These are phyloP conservation scores for Ormosia semicastrata DNA, from an alignment of 306 rosid genomes.

Conservation along the genomic window DNA sequence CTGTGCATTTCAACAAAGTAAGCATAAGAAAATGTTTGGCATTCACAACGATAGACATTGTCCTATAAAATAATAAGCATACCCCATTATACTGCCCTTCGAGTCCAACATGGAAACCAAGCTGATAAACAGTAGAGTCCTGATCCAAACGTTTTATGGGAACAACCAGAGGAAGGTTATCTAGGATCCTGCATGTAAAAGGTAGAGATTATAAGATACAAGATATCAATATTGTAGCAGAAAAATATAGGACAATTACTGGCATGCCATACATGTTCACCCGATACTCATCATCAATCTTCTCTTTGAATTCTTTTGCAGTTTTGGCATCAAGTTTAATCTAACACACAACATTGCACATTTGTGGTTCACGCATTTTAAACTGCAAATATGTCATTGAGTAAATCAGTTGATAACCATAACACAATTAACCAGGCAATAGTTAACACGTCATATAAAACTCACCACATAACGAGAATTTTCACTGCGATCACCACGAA, in stretches of 20 bases:
- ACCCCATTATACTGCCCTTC: conserved; percentile 83
- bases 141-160: conserved; percentile 73
- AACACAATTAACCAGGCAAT: background rate
- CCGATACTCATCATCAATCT: conserved; percentile 92
- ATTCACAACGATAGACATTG: conserved; percentile 20
- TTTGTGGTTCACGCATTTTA: conserved; percentile 92
- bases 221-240: background rate
- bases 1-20: conserved; percentile 47
- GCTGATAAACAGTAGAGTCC: conserved; percentile 85
- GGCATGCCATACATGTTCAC: conserved; percentile 79
- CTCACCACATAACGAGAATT: conserved; percentile 84
- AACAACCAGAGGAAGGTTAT: conserved; percentile 92
- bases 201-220: conserved; percentile 8
- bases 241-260: background rate
- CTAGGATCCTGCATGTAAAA: conserved; percentile 74
- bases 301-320: conserved; percentile 84
- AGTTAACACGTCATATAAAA: conserved; percentile 9
- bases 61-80: conserved; percentile 28
- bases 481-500: conserved; percentile 97
- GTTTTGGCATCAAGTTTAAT: conserved; percentile 66
- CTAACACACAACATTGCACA: conserved; percentile 72
- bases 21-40: conserved; percentile 27
- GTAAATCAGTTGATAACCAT: conserved; percentile 26
- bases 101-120: conserved; percentile 86
- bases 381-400: conserved; percentile 52